Conservation (phyloP, 495 filamentous ascomycete species). For the Aspergillus steynii region DNA sequence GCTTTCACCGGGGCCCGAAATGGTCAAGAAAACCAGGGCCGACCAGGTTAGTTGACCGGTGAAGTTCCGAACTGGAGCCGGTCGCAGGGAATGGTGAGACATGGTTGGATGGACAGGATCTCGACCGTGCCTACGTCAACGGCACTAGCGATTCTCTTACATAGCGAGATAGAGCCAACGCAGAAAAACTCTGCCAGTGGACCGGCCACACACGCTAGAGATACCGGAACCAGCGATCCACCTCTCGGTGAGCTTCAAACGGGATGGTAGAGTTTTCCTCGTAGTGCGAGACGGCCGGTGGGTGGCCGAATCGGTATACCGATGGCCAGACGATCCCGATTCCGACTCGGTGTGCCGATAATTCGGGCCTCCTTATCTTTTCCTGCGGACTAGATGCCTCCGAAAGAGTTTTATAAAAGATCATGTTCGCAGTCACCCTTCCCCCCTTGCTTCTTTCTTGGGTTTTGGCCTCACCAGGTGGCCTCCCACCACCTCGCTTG, state of each 20-base stretch:
- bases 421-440: neutral
- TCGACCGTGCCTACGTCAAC: conserved; percentile 1
- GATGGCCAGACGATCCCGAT: conserved; percentile 13
- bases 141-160: too few relatives aligned
- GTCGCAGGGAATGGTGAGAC: neutral
- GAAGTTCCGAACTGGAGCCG: conserved; percentile 7
- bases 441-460: neutral
- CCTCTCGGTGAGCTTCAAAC: conserved; percentile 19
- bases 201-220: neutral
- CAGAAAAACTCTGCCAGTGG: conserved; percentile 1
- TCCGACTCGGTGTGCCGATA: conserved; percentile 3
- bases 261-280: conserved; percentile 12
- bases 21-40: conserved; percentile 6
- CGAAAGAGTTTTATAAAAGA: neutral
- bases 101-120: conserved; percentile 7
- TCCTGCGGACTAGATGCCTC: conserved; percentile 1
- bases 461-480: neutral
- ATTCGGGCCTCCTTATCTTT: neutral
- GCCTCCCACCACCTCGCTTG: neutral
- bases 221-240: conserved; percentile 6
- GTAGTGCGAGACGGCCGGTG: conserved; percentile 1
- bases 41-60: conserved; percentile 2
- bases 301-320: conserved; percentile 24
- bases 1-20: conserved; percentile 17
- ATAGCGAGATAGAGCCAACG: neutral